Percentiles rank a stretch among this genome's conserved stretches.
Conservation (phyloP, 768 basidiomycete genomes). For the Russula ochroleuca region DNA sequence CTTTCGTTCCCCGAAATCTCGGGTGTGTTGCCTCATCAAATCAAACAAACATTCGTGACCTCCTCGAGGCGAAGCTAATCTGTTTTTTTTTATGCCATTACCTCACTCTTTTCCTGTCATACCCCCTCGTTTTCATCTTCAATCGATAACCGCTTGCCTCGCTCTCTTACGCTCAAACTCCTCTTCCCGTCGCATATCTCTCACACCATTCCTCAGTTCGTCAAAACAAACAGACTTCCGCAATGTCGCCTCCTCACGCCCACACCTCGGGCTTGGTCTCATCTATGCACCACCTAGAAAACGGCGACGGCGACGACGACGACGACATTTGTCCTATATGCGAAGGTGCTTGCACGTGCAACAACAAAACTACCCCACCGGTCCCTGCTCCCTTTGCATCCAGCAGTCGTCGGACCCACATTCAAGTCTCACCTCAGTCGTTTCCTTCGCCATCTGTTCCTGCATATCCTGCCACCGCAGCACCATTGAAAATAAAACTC, state of each 20-base stretch:
- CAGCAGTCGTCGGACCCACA: constrained; percentile 7
- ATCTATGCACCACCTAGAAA: constrained; percentile 30
- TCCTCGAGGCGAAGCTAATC: constrained; percentile 25
- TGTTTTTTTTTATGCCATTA: constrained; percentile 22
- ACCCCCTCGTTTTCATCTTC: constrained; percentile 21
- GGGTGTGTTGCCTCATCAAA: constrained; percentile 24
- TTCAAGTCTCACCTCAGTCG: constrained; percentile 10
- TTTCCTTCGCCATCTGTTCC: constrained; percentile 3
- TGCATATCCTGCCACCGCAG: constrained; percentile 4
- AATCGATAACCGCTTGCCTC: constrained; percentile 12
- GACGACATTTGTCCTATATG: constrained; percentile 86
- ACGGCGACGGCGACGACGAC: constrained; percentile 73
- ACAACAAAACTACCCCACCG: constrained; percentile 34
- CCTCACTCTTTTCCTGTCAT: constrained; percentile 19
- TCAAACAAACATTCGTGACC: constrained; percentile 18
- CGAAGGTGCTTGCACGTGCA: constrained; percentile 85
- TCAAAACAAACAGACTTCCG: constrained; percentile 50
- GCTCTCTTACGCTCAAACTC: not conserved
- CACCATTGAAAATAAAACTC: constrained; percentile 29
- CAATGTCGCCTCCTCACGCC: constrained; percentile 66
- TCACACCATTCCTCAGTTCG: constrained; percentile 34
- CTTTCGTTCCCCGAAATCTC: constrained; percentile 25
- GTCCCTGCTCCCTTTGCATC: constrained; percentile 4
- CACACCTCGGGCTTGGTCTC: constrained; percentile 54
- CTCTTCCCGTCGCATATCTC: constrained; percentile 13